phyloP scores from a whole-genome alignment of 129 eudicot species.

The Cynara cardunculus region DNA sequence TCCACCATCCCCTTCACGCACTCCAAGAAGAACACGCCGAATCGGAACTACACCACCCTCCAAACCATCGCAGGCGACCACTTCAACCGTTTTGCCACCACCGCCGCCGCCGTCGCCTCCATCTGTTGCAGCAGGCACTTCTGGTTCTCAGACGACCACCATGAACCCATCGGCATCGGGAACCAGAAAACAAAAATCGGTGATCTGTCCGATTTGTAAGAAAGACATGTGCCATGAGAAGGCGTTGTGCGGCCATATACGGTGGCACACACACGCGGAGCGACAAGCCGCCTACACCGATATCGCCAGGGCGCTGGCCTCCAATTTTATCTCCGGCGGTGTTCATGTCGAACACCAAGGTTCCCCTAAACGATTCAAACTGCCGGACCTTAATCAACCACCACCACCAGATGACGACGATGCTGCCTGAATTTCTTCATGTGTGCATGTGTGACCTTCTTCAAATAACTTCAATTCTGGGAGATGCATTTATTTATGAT shows the following conservation, averaged over 20 bases:
- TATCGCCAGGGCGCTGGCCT: neutral
- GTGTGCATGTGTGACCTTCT: neutral
- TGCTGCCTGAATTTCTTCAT: neutral
- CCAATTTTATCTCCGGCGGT: neutral
- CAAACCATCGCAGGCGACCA: too few species aligned
- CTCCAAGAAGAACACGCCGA: neutral
- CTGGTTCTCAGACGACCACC: neutral
- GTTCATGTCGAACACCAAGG: neutral
- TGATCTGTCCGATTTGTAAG: slow-evolving; percentile 5
- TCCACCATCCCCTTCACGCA: neutral
- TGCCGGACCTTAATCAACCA: neutral
- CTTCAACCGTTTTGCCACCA: neutral
- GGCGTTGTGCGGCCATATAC: slow-evolving; percentile 11
- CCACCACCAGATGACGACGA: neutral
- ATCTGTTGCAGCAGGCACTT: too few species aligned
- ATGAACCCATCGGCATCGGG: neutral
- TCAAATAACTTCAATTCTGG: neutral
- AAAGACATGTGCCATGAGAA: slow-evolving; percentile 2
- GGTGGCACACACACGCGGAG: neutral
- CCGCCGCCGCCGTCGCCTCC: neutral
- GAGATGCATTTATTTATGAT: neutral
- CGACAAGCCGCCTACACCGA: neutral
- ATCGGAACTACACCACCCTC: neutral
- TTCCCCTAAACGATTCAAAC: neutral
- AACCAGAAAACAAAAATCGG: neutral